Evolutionary conservation across 2,329 filamentous ascomycete species (phyloP).

Genomic region (Blastomyces percursus): DNA sequence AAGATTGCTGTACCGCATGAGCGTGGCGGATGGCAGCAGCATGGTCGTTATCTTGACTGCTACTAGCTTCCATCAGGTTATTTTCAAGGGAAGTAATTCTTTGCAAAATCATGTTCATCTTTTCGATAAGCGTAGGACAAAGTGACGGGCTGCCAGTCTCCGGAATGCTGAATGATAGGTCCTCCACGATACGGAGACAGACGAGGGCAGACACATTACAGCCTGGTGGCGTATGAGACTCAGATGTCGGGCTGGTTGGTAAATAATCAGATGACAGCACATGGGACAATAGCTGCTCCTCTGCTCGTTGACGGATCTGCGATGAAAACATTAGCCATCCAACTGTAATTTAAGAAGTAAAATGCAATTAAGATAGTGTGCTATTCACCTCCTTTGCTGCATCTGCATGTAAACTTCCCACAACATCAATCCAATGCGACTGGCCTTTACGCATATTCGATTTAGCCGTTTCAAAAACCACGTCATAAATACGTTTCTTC

Average conservation of each 20-base stretch:
- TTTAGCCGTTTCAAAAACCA: constrained; percentile 32
- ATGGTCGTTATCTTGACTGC: constrained; percentile 7
- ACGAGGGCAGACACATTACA: constrained; percentile 15
- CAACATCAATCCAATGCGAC: constrained; percentile 31
- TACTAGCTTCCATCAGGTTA: constrained; percentile 14
- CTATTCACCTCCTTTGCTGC: constrained; percentile 25
- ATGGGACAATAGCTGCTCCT: constrained; percentile 31
- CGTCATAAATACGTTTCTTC: constrained; percentile 26
- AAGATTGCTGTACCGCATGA: constrained; percentile 22
- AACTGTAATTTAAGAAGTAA: constrained; percentile 3
- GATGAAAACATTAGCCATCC: constrained; percentile 11
- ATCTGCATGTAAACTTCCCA: constrained; percentile 29
- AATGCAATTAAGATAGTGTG: background rate
- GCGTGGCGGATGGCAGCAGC: constrained; percentile 12
- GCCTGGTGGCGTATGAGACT: constrained; percentile 10
- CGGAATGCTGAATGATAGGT: constrained; percentile 28
- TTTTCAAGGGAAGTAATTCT: constrained; percentile 25
- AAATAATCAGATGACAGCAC: constrained; percentile 16
- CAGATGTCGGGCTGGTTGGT: constrained; percentile 6
- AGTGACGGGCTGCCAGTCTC: constrained; percentile 23
- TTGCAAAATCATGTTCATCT: constrained; percentile 31
- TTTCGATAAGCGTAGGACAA: constrained; percentile 29
- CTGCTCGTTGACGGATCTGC: constrained; percentile 32
- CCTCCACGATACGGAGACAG: constrained; percentile 31
- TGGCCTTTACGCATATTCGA: constrained; percentile 25